These are phyloP conservation scores for Actinidia chinensis DNA, from an alignment of 179 eudicot genomes.

Conservation along the genomic window DNA sequence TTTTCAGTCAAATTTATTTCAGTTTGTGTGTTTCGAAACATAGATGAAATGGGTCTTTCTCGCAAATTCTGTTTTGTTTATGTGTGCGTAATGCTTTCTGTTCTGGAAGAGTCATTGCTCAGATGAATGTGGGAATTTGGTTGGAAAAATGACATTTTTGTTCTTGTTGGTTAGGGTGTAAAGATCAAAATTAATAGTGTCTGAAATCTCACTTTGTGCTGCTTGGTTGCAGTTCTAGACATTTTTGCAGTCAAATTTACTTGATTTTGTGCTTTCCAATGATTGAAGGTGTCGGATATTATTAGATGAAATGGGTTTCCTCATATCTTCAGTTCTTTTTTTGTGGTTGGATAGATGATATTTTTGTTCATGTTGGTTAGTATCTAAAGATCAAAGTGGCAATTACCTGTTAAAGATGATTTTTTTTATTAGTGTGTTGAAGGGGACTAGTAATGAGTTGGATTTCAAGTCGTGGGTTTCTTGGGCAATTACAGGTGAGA, in stretches of 20 bases:
- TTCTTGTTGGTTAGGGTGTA: not conserved
- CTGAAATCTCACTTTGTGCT: too few species aligned
- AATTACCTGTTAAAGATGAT: not conserved
- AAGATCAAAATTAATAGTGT: not conserved
- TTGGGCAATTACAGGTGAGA: conserved; percentile 55
- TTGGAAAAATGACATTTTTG: not conserved
- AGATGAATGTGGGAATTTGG: too few species aligned
- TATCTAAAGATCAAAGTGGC: not conserved
- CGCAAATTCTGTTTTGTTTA: not conserved
- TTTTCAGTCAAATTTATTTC: too few species aligned
- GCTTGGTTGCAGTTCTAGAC: too few species aligned
- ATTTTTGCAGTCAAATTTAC: too few species aligned
- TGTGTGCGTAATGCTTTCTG: not conserved
- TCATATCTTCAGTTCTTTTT: not conserved
- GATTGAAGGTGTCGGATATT: conserved; percentile 17
- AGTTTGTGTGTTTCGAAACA: not conserved
- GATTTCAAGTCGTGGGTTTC: conserved; percentile 10
- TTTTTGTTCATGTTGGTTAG: not conserved
- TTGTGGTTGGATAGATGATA: not conserved
- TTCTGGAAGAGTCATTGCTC: too few species aligned
- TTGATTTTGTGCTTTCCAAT: not conserved
- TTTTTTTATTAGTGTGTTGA: not conserved
- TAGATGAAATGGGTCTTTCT: conserved; percentile 15
- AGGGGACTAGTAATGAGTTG: not conserved
- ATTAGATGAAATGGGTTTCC: conserved; percentile 14